A percentile compares a stretch with the other conserved stretches of the same genome.
Conservation (phyloP, 495 filamentous ascomycete genomes). For the Aspergillus nidulans region DNA sequence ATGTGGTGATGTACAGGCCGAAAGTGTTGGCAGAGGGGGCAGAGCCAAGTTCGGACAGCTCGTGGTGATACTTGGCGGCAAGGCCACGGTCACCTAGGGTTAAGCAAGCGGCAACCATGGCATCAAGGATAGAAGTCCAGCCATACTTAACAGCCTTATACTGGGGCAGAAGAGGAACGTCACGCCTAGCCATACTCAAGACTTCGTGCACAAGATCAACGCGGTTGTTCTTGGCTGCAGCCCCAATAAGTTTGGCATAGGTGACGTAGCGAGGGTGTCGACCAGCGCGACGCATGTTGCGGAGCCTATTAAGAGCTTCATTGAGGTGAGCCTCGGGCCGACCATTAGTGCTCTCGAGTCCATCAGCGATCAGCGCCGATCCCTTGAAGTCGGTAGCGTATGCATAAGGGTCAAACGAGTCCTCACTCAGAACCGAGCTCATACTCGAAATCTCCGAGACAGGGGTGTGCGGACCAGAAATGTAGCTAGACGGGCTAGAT, state of each 20-base stretch:
- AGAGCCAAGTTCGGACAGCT: conserved; percentile 79
- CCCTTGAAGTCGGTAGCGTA: conserved; percentile 87
- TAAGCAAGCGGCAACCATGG: conserved; percentile 92
- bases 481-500: conserved; percentile 29
- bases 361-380: conserved; percentile 81
- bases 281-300: conserved; percentile 87
- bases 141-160: conserved; percentile 84
- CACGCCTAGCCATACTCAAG: conserved; percentile 76
- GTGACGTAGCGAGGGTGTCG: conserved; percentile 92
- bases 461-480: conserved; percentile 36
- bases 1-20: conserved; percentile 94
- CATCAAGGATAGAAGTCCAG: conserved; percentile 90
- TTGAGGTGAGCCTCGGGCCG: conserved; percentile 65
- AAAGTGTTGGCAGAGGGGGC: conserved; percentile 96
- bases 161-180: conserved; percentile 77
- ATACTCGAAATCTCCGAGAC: conserved; percentile 38
- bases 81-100: conserved; percentile 72
- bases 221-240: conserved; percentile 77
- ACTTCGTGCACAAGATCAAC: conserved; percentile 81
- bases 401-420: conserved; percentile 85
- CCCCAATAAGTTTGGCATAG: conserved; percentile 89
- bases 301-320: conserved; percentile 76
- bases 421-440: conserved; percentile 53
- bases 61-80: conserved; percentile 83
- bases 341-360: conserved; percentile 70